Evolutionary conservation across 139 green algal species (phyloP), one percentile per base, ranked within the genome.

Genomic region (Desmodesmus armatus): DNA sequence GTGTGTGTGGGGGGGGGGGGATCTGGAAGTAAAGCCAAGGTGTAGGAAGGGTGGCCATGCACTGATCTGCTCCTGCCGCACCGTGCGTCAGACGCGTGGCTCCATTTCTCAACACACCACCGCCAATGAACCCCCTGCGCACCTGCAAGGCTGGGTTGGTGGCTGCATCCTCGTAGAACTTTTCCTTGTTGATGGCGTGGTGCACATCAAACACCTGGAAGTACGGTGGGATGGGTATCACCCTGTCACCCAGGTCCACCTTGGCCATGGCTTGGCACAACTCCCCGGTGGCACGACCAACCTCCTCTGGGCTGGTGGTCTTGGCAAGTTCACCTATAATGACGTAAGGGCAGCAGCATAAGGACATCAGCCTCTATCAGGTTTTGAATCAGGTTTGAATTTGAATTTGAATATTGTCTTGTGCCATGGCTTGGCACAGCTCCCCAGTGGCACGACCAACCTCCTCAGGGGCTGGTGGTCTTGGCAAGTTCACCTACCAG

Each of bases 241-340:
- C 51, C 49, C 83, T 82, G 81, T 87, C 67, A n/a, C n/a, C n/a
- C 41, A 86, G 51, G 44, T 85, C 9, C 19, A 90, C 71, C 3
- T 43, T 27, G 1, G 33, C 72, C 90, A 93, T 93, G 39, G 88
- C 90, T 17, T 65, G 76, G 81, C 66, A 90, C n/a, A 93, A 80
- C 88, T 93, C 90, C 2, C 90, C 90, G 2, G 90, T 92, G 33
- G 90, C 90, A 6, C 90, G 67, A 17, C 90, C 90, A 13, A 91
- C 90, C 84, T 93, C 90, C 58, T 89, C 71, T 17, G 90, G 90
- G 17, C 63, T 87, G 53, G 90, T 93, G 44, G 90, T 93, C 84
- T 92, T 92, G 44, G 90, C 90, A 33, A 92, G 84, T 0, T 44
- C 78, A n/a, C 88, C 88, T 39, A 85, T 21, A 81, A 3, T 51